These are phyloP conservation scores for Protomyces lactucae-debilis DNA, from an alignment of 1,139 yeast genomes.

Conservation along the genomic window DNA sequence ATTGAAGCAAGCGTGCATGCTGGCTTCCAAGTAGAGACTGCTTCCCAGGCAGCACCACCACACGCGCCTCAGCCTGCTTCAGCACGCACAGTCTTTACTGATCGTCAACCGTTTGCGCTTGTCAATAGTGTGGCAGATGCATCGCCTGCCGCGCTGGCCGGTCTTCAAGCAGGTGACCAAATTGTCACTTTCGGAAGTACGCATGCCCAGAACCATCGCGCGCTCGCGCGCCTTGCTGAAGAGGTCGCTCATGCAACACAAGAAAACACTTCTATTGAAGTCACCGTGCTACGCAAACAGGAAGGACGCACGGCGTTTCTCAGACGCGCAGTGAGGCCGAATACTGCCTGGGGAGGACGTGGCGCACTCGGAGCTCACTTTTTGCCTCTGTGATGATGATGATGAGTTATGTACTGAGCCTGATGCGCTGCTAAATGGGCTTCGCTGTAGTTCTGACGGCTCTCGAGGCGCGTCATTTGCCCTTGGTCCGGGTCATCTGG, in stretches of 20 bases:
- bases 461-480: no score
- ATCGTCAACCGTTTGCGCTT: constrained; percentile 41
- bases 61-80: constrained; percentile 26
- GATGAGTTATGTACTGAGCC: no score
- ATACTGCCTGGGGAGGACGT: constrained; percentile 59
- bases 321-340: constrained; percentile 47
- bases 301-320: constrained; percentile 18
- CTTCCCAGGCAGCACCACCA: constrained; percentile 46
- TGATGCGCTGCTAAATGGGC: no score
- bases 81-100: constrained; percentile 41
- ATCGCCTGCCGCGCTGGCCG: constrained; percentile 51
- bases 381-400: constrained; percentile 40
- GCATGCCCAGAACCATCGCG: constrained; percentile 51
- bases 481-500: no score
- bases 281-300: constrained; percentile 16
- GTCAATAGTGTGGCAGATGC: constrained; percentile 40
- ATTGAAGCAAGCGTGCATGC: constrained; percentile 18
- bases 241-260: constrained; percentile 33
- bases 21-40: background rate
- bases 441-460: no score
- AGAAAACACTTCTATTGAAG: constrained; percentile 2
- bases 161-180: constrained; percentile 45
- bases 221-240: constrained; percentile 44
- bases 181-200: constrained; percentile 53
- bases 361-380: constrained; percentile 72